Base-by-base conservation (phyloP, 352 stramenopile genomes). In the Globisporangium cylindrosporum region DNA sequence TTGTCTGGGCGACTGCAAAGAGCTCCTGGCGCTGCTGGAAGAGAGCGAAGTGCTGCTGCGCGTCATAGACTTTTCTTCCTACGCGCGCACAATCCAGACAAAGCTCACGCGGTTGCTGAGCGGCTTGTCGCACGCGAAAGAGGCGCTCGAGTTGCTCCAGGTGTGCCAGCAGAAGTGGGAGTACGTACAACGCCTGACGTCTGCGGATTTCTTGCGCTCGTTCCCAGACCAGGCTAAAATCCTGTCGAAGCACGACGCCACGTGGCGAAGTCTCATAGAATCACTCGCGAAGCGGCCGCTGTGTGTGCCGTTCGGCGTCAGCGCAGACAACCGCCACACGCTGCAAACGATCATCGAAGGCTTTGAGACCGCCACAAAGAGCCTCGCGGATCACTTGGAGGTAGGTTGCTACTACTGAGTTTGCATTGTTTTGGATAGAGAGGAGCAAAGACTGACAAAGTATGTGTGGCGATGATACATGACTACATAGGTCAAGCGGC, bases 41-140 rank as follows among this genome's bases (percentile, higher is more conserved):
- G 84, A 93, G 61, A 90, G 79, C 24, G 84, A 92, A 67, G 81
- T 93, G 15, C 60, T 93, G 1, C 73, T 93, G 22, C 75, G 82
- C 8, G 82, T 91, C 27, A 91, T 93, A 69, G 81, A 92, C 27
- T 77, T 76, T 4, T 93, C 86, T 0, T 89, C 84, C 9, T 93
- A 90, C 54, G 78, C 83, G 0, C 74, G 85, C 5, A 71, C 84
- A 0, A 76, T 93, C 2, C 79, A 91, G 43, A 62, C 71, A 3
- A 65, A 74, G 2, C 67, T 91, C n/a, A 68, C 73, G 0, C 81
- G 79, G n/a, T 66, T 89, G 46, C 61, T 91, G 0, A 62, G 69
- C 2, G 81, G 91, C 24, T 93, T 93, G 1, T 27, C 75, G 0
- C 64, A 77, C 4, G 80, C 83, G 0, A 90, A 88, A 32, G 76